phyloP scores from a whole-genome alignment of 1,284 basidiomycete species.

The Fomes fomentarius region DNA sequence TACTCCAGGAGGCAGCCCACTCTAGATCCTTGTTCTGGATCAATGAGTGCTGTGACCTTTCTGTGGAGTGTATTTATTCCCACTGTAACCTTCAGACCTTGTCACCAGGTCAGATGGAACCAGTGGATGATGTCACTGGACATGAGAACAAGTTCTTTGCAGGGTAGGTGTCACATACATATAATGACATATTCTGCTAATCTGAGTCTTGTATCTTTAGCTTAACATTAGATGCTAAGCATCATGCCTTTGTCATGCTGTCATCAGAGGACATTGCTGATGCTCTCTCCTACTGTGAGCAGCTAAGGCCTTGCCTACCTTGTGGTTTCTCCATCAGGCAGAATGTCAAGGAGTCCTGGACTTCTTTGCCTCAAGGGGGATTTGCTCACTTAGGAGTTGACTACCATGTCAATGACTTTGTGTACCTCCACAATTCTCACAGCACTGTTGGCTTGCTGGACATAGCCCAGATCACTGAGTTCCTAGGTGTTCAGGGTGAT shows the following conservation, averaged over 20 bases:
- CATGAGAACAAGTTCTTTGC: constrained; percentile 56
- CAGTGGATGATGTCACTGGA: constrained; percentile 39
- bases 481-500: constrained; percentile 33
- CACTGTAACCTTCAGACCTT: constrained; percentile 54
- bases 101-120: constrained; percentile 44
- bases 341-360: constrained; percentile 26
- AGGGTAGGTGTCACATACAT: too few species aligned
- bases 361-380: constrained; percentile 33
- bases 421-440: constrained; percentile 47
- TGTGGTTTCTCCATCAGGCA: constrained; percentile 43
- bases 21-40: constrained; percentile 58
- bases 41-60: constrained; percentile 55
- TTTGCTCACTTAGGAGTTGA: constrained; percentile 40
- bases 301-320: constrained; percentile 46
- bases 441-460: constrained; percentile 38
- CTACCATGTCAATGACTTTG: constrained; percentile 62
- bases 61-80: constrained; percentile 53
- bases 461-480: constrained; percentile 57
- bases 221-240: constrained; percentile 45
- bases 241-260: constrained; percentile 47
- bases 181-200: too few species aligned
- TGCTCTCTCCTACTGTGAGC: constrained; percentile 36
- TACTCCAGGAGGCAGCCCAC: constrained; percentile 66
- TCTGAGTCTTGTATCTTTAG: too few species aligned
- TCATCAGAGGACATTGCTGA: constrained; percentile 37